Evolutionary conservation across 2,329 filamentous ascomycete species (phyloP).

Genomic region (Cordyceps sp.): DNA sequence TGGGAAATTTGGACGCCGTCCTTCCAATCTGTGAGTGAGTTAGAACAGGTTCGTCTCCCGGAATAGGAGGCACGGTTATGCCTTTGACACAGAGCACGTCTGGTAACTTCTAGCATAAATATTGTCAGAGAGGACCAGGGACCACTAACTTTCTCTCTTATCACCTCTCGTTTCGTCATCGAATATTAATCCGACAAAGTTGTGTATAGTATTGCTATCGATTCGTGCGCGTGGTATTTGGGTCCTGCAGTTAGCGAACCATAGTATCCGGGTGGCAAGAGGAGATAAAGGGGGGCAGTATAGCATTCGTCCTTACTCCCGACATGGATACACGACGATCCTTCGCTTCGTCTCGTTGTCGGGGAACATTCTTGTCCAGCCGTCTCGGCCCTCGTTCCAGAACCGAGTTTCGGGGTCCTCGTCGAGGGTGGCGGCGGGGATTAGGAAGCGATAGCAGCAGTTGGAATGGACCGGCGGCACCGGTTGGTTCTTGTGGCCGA

Average conservation of each 20-base stretch:
- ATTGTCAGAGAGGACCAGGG: too few relatives aligned
- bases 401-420: conserved; percentile 13
- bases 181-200: conserved; percentile 16
- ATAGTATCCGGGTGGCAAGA: too few relatives aligned
- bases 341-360: conserved; percentile 8
- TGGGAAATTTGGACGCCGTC: conserved; percentile 12
- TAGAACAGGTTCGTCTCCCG: too few relatives aligned
- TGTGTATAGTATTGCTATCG: conserved; percentile 15
- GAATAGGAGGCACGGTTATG: too few relatives aligned
- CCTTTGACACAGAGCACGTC: too few relatives aligned
- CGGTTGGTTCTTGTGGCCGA: conserved; percentile 10
- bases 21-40: conserved; percentile 18
- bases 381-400: conserved; percentile 12
- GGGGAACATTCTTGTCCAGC: conserved; percentile 9
- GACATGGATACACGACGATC: conserved; percentile 16
- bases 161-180: conserved; percentile 7
- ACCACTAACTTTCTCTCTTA: conserved; percentile 7
- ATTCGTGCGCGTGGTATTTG: too few relatives aligned
- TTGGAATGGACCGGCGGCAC: conserved; percentile 12
- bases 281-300: too few relatives aligned
- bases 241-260: too few relatives aligned
- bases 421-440: conserved; percentile 11
- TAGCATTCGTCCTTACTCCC: too few relatives aligned
- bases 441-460: conserved; percentile 19
- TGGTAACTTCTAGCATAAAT: too few relatives aligned